A percentile compares a stretch with the other conserved stretches of the same genome.
Conservation (phyloP, 371 early-diverging fungal species). For the Mortierella sp. region DNA sequence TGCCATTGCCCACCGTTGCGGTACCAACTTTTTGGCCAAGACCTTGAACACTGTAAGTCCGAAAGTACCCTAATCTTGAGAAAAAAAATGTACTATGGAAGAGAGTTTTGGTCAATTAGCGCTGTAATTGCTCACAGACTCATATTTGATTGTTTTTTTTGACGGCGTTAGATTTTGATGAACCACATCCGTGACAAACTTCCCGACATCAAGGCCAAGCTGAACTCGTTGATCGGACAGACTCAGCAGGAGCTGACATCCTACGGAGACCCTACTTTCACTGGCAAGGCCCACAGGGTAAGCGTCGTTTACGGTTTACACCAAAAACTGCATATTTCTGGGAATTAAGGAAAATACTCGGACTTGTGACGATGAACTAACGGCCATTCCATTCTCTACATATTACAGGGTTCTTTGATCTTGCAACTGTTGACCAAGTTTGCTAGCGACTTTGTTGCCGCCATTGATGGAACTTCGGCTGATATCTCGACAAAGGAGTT, state of each 20-base stretch:
- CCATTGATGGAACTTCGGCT: conserved; percentile 85
- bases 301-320: too few relatives aligned
- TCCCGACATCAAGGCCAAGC: conserved; percentile 85
- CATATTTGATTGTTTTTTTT: conserved; percentile 5
- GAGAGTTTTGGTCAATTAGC: background rate
- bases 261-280: conserved; percentile 77
- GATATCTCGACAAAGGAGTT: conserved; percentile 94
- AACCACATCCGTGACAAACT: conserved; percentile 86
- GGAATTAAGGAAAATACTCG: too few relatives aligned
- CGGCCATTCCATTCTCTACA: background rate
- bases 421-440: conserved; percentile 87
- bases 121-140: background rate
- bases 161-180: conserved; percentile 71
- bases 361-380: too few relatives aligned
- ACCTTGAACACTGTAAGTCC: conserved; percentile 78
- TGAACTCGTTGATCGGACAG: conserved; percentile 83
- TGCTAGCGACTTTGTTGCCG: conserved; percentile 82
- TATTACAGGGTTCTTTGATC: conserved; percentile 71
- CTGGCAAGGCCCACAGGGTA: conserved; percentile 72
- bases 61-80: background rate
- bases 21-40: conserved; percentile 84
- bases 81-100: background rate
- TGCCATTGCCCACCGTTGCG: conserved; percentile 86
- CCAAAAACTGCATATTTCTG: too few relatives aligned
- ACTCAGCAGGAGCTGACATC: conserved; percentile 84